A percentile compares a stretch with the other conserved stretches of the same genome.
phyloP scores from a whole-genome alignment of 495 filamentous ascomycete genomes.

The Oidiodendron maius region DNA sequence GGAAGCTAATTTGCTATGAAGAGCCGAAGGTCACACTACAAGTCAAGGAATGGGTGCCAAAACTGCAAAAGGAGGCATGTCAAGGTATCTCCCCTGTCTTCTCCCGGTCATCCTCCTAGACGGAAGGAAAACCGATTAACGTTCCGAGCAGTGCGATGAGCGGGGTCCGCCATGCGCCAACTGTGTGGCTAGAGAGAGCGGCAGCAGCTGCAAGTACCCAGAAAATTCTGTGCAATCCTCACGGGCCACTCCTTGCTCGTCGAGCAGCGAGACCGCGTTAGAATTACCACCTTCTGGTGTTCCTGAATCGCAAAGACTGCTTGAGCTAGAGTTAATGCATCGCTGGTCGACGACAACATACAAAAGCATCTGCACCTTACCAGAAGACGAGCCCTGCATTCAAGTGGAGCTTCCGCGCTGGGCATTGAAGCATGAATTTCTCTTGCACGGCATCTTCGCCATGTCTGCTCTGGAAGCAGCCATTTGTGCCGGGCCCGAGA shows the following conservation, averaged over 20 bases:
- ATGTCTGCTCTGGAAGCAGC: constrained; percentile 27
- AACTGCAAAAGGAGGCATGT: constrained; percentile 35
- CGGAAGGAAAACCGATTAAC: not conserved
- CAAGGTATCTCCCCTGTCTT: constrained; percentile 17
- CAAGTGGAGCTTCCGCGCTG: constrained; percentile 23
- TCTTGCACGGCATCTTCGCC: constrained; percentile 29
- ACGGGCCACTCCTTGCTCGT: too few species aligned
- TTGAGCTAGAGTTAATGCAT: constrained; percentile 33
- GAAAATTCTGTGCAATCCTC: too few species aligned
- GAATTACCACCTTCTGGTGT: too few species aligned
- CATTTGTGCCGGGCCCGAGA: constrained; percentile 4
- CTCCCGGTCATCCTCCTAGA: not conserved
- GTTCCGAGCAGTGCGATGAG: constrained; percentile 27
- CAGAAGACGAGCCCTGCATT: constrained; percentile 25
- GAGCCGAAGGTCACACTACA: constrained; percentile 30
- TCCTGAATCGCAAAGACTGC: constrained; percentile 13
- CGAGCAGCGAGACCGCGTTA: too few species aligned
- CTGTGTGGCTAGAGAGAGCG: constrained; percentile 27
- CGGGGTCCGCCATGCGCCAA: constrained; percentile 29
- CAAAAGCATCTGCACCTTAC: constrained; percentile 24
- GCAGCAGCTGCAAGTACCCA: constrained; percentile 21
- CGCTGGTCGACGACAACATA: constrained; percentile 30
- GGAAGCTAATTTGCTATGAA: constrained; percentile 18
- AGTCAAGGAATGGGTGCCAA: constrained; percentile 30
- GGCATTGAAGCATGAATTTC: constrained; percentile 24